Conservation (phyloP, 208 protist species). For the Trypanosoma theileri region DNA sequence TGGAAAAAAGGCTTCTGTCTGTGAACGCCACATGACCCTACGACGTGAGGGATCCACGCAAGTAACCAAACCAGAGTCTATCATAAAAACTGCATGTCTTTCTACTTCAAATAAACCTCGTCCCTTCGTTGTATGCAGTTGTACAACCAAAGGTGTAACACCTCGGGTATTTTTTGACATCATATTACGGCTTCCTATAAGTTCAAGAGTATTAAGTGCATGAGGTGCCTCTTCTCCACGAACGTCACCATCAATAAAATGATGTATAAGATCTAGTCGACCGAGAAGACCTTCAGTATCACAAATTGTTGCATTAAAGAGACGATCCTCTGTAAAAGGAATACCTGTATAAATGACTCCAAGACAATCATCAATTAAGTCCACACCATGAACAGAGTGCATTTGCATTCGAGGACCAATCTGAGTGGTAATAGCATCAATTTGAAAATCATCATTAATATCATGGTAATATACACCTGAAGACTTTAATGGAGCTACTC, state of each 20-base stretch:
- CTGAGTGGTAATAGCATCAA: slow-evolving; percentile 65
- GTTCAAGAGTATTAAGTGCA: slow-evolving; percentile 63
- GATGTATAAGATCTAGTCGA: slow-evolving; percentile 71
- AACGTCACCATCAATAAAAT: slow-evolving; percentile 76
- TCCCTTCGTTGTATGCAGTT: slow-evolving; percentile 57
- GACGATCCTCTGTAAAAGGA: slow-evolving; percentile 42
- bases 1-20: slow-evolving; percentile 61
- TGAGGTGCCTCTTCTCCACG: slow-evolving; percentile 45
- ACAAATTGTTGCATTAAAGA: slow-evolving; percentile 80
- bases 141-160: slow-evolving; percentile 75
- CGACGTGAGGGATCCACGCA: slow-evolving; percentile 72
- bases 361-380: slow-evolving; percentile 70
- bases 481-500: slow-evolving; percentile 62
- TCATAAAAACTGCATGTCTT: slow-evolving; percentile 80
- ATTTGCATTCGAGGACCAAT: slow-evolving; percentile 53
- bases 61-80: slow-evolving; percentile 82
- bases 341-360: slow-evolving; percentile 61
- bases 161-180: slow-evolving; percentile 47
- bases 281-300: slow-evolving; percentile 80
- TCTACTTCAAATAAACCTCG: slow-evolving; percentile 67
- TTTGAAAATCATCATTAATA: slow-evolving; percentile 84
- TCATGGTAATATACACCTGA: slow-evolving; percentile 74
- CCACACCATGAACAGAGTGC: slow-evolving; percentile 50
- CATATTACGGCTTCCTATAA: slow-evolving; percentile 81
- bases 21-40: slow-evolving; percentile 79